Conservation (phyloP, 352 stramenopile species). For the Phytophthora litchii region DNA sequence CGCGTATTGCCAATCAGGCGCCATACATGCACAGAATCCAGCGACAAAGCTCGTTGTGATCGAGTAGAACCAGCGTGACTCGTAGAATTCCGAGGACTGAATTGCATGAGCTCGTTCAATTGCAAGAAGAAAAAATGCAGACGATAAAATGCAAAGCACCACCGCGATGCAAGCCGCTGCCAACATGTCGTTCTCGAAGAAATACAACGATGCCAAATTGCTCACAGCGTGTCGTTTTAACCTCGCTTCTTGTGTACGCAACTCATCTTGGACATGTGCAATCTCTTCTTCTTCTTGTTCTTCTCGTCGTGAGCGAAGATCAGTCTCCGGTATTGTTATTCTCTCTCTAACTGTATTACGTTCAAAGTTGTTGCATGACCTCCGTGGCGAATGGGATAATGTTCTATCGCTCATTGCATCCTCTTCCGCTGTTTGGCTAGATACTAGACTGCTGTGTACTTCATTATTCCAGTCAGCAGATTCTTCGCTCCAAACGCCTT, state of each 20-base stretch:
- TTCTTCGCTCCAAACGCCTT: constrained; percentile 31
- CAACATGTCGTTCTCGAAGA: constrained; percentile 42
- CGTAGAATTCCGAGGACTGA: constrained; percentile 54
- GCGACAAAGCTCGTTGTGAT: constrained; percentile 40
- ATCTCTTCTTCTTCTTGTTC: constrained; percentile 32
- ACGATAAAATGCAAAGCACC: constrained; percentile 26
- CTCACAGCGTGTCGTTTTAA: constrained; percentile 35
- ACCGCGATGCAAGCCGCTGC: constrained; percentile 40
- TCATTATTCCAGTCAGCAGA: constrained; percentile 1
- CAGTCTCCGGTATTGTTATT: constrained; percentile 5
- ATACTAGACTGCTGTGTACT: neutral
- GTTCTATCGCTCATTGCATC: constrained; percentile 5
- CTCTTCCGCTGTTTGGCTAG: constrained; percentile 8
- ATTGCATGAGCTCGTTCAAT: constrained; percentile 37
- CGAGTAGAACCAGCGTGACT: constrained; percentile 46
- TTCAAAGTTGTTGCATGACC: neutral
- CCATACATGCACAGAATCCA: constrained; percentile 46
- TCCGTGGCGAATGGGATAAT: constrained; percentile 1
- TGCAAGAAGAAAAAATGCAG: constrained; percentile 33
- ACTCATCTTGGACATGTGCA: constrained; percentile 25
- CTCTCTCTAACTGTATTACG: neutral
- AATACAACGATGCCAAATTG: constrained; percentile 15
- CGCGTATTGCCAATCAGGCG: constrained; percentile 47
- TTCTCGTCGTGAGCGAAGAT: constrained; percentile 19
- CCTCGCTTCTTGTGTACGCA: constrained; percentile 22